Conservation (phyloP, 2,329 filamentous ascomycete genomes). For the Paradendryphiella salina region DNA sequence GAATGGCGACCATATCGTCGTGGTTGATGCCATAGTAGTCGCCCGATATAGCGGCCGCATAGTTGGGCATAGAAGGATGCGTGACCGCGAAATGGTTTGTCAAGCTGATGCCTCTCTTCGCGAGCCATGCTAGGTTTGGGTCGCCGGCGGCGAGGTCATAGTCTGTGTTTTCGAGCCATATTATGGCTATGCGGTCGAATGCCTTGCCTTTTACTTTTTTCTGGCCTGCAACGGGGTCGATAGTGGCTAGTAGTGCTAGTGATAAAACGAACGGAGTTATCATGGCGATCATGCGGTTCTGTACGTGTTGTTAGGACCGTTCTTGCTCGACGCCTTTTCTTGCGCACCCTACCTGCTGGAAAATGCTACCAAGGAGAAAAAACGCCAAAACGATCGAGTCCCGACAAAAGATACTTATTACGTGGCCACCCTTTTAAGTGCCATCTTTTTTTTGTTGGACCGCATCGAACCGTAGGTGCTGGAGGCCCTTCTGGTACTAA, state of each 20-base stretch:
- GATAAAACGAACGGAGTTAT: slow-evolving; percentile 13
- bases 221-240: slow-evolving; percentile 49
- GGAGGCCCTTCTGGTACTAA: neutral
- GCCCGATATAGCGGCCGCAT: slow-evolving; percentile 67
- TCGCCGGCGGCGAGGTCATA: slow-evolving; percentile 67
- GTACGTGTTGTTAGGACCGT: neutral
- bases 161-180: slow-evolving; percentile 79
- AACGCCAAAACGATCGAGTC: neutral
- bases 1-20: slow-evolving; percentile 62
- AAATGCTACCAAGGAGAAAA: neutral
- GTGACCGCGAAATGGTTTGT: slow-evolving; percentile 62
- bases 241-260: slow-evolving; percentile 16
- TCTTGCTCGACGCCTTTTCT: neutral
- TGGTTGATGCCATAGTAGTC: slow-evolving; percentile 75
- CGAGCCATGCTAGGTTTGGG: slow-evolving; percentile 62
- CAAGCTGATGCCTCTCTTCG: slow-evolving; percentile 65
- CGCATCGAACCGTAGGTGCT: neutral
- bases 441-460: neutral
- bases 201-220: slow-evolving; percentile 66
- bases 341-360: neutral
- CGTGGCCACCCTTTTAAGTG: neutral
- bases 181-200: slow-evolving; percentile 71
- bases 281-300: neutral
- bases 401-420: neutral
- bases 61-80: slow-evolving; percentile 75